Evolutionary conservation across 1,139 yeast genomes (phyloP).

Genomic region (Kodamaea plutei): DNA sequence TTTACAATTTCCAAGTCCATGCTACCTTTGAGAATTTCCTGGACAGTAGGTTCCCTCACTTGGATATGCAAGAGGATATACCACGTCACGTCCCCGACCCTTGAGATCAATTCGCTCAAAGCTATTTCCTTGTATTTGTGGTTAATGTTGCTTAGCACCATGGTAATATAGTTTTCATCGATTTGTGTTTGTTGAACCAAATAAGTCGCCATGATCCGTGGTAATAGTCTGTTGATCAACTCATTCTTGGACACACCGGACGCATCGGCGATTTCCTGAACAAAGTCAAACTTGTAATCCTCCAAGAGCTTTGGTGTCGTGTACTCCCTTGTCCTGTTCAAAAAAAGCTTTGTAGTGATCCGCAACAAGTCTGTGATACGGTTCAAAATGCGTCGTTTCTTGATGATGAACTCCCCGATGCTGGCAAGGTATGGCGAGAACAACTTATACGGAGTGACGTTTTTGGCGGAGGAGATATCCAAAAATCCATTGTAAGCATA

Average conservation of each 20-base stretch:
- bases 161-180: slow-evolving; percentile 48
- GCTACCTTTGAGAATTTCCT: background rate
- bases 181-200: slow-evolving; percentile 37
- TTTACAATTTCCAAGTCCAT: slow-evolving; percentile 15
- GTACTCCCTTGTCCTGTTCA: slow-evolving; percentile 65
- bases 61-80: slow-evolving; percentile 36
- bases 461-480: slow-evolving; percentile 41
- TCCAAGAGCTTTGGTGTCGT: slow-evolving; percentile 75
- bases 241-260: slow-evolving; percentile 30
- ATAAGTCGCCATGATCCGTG: slow-evolving; percentile 40
- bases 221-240: slow-evolving; percentile 31
- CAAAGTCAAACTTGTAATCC: slow-evolving; percentile 56
- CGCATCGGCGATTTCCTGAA: slow-evolving; percentile 51
- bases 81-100: slow-evolving; percentile 44
- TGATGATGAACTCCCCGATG: slow-evolving; percentile 63
- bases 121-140: slow-evolving; percentile 37
- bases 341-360: slow-evolving; percentile 56
- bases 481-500: slow-evolving; percentile 58
- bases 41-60: slow-evolving; percentile 20
- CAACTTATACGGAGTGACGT: slow-evolving; percentile 61
- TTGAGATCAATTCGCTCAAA: slow-evolving; percentile 42
- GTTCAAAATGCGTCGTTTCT: slow-evolving; percentile 53
- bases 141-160: slow-evolving; percentile 52
- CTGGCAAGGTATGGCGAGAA: slow-evolving; percentile 77
- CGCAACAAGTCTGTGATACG: slow-evolving; percentile 64